These are phyloP conservation scores for Hortiboletus flavorubellus DNA, from an alignment of 768 basidiomycete species.

Conservation along the genomic window DNA sequence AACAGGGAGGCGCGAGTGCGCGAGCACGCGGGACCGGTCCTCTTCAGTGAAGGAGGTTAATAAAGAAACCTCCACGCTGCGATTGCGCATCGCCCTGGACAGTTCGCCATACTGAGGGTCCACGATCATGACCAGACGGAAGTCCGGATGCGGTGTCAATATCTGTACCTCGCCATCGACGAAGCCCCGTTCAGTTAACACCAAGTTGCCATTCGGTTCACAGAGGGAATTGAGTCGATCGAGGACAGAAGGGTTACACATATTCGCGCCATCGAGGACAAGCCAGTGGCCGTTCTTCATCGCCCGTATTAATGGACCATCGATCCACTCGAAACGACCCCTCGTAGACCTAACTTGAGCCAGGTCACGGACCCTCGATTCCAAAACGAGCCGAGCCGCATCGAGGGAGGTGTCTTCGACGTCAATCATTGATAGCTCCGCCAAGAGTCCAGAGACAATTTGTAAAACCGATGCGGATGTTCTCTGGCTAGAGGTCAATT, in stretches of 20 bases:
- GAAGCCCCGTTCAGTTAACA: slow-evolving; percentile 87
- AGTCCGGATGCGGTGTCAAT: slow-evolving; percentile 80
- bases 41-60: slow-evolving; percentile 36
- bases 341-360: slow-evolving; percentile 24
- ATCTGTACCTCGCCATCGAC: slow-evolving; percentile 72
- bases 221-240: slow-evolving; percentile 97
- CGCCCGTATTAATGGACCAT: slow-evolving; percentile 85
- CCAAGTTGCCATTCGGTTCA: slow-evolving; percentile 76
- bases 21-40: slow-evolving; percentile 45
- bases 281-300: slow-evolving; percentile 89
- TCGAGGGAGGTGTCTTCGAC: slow-evolving; percentile 11
- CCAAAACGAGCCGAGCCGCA: slow-evolving; percentile 12
- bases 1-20: slow-evolving; percentile 50
- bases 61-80: slow-evolving; percentile 83
- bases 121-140: slow-evolving; percentile 91
- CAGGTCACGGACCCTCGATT: slow-evolving; percentile 23
- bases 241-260: slow-evolving; percentile 92
- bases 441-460: slow-evolving; percentile 28
- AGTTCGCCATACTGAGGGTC: slow-evolving; percentile 91
- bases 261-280: slow-evolving; percentile 87
- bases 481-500: slow-evolving; percentile 13
- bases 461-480: slow-evolving; percentile 23
- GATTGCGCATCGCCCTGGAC: slow-evolving; percentile 97
- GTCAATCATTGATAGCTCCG: slow-evolving; percentile 20
- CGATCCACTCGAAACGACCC: slow-evolving; percentile 89